Conservation (phyloP, 352 stramenopile genomes). For the Globisporangium mamillatum region DNA sequence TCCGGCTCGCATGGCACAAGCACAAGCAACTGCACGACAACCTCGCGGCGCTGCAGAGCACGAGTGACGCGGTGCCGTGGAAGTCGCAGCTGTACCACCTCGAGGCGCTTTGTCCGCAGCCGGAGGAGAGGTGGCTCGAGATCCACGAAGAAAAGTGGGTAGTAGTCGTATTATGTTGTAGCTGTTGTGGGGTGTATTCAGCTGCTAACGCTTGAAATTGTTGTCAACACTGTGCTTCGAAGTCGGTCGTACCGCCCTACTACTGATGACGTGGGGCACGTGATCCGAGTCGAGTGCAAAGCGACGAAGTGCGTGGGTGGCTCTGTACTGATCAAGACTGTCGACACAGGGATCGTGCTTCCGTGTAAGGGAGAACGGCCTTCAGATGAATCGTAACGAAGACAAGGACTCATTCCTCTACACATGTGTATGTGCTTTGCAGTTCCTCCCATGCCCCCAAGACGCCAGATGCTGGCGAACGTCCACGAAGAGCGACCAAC, state of each 20-base stretch:
- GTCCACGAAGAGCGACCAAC: conserved; percentile 74
- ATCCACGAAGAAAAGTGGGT: conserved; percentile 67
- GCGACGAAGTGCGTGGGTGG: conserved; percentile 54
- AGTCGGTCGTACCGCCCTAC: conserved; percentile 72
- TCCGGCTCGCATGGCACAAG: conserved; percentile 58
- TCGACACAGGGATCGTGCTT: conserved; percentile 84
- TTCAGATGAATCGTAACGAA: not conserved
- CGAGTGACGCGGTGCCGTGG: conserved; percentile 32
- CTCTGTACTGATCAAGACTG: conserved; percentile 61
- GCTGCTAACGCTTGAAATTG: conserved; percentile 20
- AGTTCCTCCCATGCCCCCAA: conserved; percentile 76
- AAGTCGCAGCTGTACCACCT: conserved; percentile 64
- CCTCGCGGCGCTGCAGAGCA: conserved; percentile 23
- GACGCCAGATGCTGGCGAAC: conserved; percentile 80
- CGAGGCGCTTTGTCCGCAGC: conserved; percentile 48
- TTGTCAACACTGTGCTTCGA: conserved; percentile 29
- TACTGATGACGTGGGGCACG: conserved; percentile 64
- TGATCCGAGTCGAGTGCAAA: conserved; percentile 80
- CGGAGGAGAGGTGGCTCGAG: conserved; percentile 56
- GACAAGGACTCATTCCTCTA: too few species aligned
- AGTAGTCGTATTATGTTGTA: not conserved
- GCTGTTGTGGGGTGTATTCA: not conserved
- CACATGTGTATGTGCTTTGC: conserved; percentile 15
- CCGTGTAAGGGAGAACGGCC: conserved; percentile 67
- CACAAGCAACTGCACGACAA: conserved; percentile 65